Evolutionary conservation across 179 eudicot genomes (phyloP), one percentile per base, ranked within the genome.

Genomic region (Corrigiola litoralis): DNA sequence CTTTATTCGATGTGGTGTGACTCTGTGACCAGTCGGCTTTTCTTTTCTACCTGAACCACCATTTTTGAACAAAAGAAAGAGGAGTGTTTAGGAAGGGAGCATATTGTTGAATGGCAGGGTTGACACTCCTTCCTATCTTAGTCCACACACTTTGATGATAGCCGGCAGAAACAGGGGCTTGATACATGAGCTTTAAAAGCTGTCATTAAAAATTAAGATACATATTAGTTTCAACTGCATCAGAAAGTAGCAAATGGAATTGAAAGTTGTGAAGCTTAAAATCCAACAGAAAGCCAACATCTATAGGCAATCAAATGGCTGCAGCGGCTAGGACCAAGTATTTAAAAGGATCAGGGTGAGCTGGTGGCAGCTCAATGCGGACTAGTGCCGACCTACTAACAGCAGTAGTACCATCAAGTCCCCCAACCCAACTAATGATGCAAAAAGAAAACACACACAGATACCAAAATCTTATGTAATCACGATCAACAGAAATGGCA

Each of bases 131-230:
- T 65, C 95, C 92, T 3, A 95, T 91, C 79, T 79, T 84, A 11
- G 90, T 66, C 99, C 99, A 95, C 41, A 74, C 84, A 53, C 92
- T 91, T 72, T 77, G 90, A 79, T 95, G 99, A 79, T 95, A 83
- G n/a, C 92, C 80, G 37, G 92, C 87, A 24, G 96, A 85, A 51
- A 73, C 96, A 38, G 99, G 99, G 47, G 89, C 94, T 28, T 88
- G 87, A 71, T 94, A 94, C 99, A 94, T 94, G 51, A 95, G 92
- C 84, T 86, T 91, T 65, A 95, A 76, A 18, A 95, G 75, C 97
- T 95, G 95, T 79, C 59, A 67, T 36, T 11, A 63, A 61, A 64
- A 57, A 36, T 52, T 50, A 29, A 5, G 14, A 0, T 24, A 46
- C 29, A 62, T 47, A 21, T 76, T 66, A 75, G 58, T 16, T 52